These are phyloP conservation scores for Neurospora sp. DNA, from an alignment of 495 filamentous ascomycete genomes.

Conservation along the genomic window DNA sequence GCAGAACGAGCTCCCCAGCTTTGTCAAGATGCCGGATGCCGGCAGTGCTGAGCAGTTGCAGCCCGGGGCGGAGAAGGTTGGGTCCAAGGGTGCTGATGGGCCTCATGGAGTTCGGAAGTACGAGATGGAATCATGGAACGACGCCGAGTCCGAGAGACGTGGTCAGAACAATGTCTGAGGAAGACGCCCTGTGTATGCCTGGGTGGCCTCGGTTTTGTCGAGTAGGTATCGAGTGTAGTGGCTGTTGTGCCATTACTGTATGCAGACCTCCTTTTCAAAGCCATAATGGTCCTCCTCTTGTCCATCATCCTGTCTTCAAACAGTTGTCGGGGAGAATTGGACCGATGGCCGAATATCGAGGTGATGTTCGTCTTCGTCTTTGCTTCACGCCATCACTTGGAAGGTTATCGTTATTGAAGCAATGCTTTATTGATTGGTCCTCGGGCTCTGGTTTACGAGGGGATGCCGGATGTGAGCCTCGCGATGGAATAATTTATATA, in stretches of 20 bases:
- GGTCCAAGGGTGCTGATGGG: not conserved
- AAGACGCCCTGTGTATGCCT: not conserved
- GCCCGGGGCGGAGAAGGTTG: not conserved
- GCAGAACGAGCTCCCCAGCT: not conserved
- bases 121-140: not conserved
- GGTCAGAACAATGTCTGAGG: not conserved
- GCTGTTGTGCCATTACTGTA: not conserved
- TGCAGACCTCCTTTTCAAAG: not conserved
- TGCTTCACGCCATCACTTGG: not conserved
- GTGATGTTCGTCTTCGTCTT: not conserved
- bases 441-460: not conserved
- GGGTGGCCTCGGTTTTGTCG: not conserved
- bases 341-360: not conserved
- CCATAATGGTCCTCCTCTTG: not conserved
- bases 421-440: not conserved
- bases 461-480: not conserved
- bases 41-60: not conserved
- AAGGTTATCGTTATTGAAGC: not conserved
- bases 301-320: not conserved
- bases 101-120: not conserved
- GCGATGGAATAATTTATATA: not conserved
- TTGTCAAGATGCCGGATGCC: not conserved
- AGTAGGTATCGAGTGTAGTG: not conserved
- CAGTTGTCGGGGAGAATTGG: not conserved
- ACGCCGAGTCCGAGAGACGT: not conserved